These are phyloP conservation scores for Neurospora sp. DNA, from an alignment of 2,329 filamentous ascomycete genomes.

Conservation along the genomic window DNA sequence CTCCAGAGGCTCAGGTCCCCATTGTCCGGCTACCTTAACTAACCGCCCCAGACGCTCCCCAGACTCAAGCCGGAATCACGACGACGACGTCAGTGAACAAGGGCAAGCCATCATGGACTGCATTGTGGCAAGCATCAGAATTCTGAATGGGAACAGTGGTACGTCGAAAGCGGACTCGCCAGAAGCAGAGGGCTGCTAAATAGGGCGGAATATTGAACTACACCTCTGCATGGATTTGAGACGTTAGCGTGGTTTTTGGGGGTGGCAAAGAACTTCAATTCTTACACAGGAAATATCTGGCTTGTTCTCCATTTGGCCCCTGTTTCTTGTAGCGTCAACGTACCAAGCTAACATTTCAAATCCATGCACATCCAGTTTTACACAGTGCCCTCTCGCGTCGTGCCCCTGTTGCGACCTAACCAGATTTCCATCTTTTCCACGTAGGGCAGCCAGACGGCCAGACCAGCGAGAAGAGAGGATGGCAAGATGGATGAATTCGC, in stretches of 20 bases:
- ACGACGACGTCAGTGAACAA: background rate
- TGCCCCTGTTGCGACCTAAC: conserved; percentile 8
- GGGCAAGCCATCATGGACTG: background rate
- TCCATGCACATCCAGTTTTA: too few relatives aligned
- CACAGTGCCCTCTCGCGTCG: conserved; percentile 1
- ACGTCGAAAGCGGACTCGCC: background rate
- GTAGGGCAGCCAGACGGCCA: conserved; percentile 10
- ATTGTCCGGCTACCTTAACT: background rate
- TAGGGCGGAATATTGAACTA: conserved; percentile 2
- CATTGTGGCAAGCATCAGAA: background rate
- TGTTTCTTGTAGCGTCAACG: too few relatives aligned
- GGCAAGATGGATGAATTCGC: conserved; percentile 4
- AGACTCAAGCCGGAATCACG: background rate
- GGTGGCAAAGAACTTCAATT: too few relatives aligned
- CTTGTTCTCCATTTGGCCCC: too few relatives aligned
- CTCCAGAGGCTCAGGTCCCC: background rate
- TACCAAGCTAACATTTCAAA: too few relatives aligned
- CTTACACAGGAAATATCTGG: too few relatives aligned
- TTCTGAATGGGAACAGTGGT: background rate
- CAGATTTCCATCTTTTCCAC: conserved; percentile 14
- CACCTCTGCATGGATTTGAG: too few relatives aligned
- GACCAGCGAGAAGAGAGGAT: conserved; percentile 4
- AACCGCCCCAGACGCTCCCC: background rate
- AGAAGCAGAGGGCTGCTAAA: background rate
- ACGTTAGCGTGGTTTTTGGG: too few relatives aligned